These are phyloP conservation scores for Psilocybe cyanescens DNA, from an alignment of 768 basidiomycete species.

Conservation along the genomic window DNA sequence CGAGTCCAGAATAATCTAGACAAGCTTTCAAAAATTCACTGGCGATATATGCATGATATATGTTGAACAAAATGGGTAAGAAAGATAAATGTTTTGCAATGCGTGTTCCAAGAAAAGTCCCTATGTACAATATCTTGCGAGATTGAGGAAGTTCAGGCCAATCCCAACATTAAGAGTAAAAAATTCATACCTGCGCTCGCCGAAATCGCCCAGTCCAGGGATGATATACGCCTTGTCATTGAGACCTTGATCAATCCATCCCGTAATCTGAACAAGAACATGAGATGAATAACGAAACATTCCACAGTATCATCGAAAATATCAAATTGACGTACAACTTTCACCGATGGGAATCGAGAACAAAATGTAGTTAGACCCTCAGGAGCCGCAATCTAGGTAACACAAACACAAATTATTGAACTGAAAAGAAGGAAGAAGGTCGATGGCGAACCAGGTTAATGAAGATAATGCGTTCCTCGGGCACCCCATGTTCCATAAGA, in stretches of 20 bases:
- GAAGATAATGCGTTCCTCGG: constrained; percentile 94
- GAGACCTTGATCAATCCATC: constrained; percentile 93
- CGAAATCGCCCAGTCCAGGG: constrained; percentile 97
- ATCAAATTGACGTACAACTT: constrained; percentile 60
- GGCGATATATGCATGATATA: not conserved
- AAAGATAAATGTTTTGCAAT: not conserved
- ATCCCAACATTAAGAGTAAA: not conserved
- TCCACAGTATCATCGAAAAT: not conserved
- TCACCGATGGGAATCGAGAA: constrained; percentile 69
- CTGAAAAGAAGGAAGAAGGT: not conserved
- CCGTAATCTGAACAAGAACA: constrained; percentile 67
- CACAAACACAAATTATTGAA: constrained; percentile 1
- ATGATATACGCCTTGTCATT: constrained; percentile 92
- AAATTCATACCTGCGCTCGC: constrained; percentile 72
- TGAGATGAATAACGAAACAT: not conserved
- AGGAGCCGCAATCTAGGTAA: constrained; percentile 80
- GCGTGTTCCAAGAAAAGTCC: not conserved
- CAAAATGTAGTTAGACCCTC: constrained; percentile 89
- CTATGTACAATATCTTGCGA: constrained; percentile 17
- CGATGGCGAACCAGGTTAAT: constrained; percentile 74
- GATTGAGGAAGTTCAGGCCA: not conserved
- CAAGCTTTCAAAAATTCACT: not conserved
- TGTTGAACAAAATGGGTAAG: not conserved
- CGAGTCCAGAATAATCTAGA: too few species aligned
- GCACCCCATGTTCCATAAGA: constrained; percentile 87